Base-by-base conservation (phyloP, 2,329 filamentous ascomycete species). In the Penicillium sp. region DNA sequence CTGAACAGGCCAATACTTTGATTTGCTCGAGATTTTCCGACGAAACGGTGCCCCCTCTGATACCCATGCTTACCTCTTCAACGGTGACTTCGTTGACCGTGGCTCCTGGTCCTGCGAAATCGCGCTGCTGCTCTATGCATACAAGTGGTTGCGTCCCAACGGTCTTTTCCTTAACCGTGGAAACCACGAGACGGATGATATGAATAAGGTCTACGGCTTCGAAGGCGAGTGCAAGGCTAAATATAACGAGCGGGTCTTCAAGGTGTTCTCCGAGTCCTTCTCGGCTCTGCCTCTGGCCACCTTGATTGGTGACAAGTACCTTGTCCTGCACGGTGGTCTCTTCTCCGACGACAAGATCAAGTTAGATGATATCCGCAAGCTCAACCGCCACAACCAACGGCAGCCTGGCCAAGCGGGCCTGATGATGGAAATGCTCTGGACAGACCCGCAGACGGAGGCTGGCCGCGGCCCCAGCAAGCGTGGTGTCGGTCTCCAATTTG, bases 391-490 rank as follows among this genome's bases (percentile, higher is more conserved):
- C 77, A 86, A 85, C 72, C 94, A 97, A 76, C 84, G 90, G 59
- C 93, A 97, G 69, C 93, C 94, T 3, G 94, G 94, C 32, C 94
- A 99, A 74, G 79, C 89, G 47, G 94, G 94, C 14, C 79, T 99
- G 67, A 99, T 99, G 94, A 99, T 99, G 94, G 94, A 99, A 77
- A 99, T 99, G 94, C 84, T 99, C 45, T 99, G 94, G 94, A 97
- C 94, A 1, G 94, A 99, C 72, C 94, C 94, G 3, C 94, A 99
- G 74, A 83, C 89, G 0, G 82, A 86, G 65, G 87, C 89, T 29
- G 94, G 94, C 50, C 87, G 94, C 65, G 91, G 92, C 9, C 94
- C 94, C 43, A 96, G 92, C 80, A 99, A 99, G 82, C 86, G 94
- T 72, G 94, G 94, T 64, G 93, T 99, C 20, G 94, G 94, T 50